Base-by-base conservation (phyloP, 306 rosid species). In the Bauhinia variegata region DNA sequence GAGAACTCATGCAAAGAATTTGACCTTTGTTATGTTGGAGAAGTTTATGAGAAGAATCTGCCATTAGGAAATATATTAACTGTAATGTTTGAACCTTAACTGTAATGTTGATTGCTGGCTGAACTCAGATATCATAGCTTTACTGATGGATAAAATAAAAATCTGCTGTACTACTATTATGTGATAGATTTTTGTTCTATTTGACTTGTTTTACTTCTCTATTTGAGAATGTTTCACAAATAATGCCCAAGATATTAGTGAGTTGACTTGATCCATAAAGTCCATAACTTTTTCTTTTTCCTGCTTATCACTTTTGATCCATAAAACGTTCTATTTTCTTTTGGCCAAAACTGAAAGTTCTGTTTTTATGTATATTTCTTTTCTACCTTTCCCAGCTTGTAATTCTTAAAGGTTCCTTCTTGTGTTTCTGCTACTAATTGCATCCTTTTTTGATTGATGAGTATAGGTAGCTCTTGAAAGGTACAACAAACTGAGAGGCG, bases 391-490 rank as follows among this genome's bases (percentile, higher is more conserved):
- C 51, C 44, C 16, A 13, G 39, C 56, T 31, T 50, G 8, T 5
- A 10, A 14, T 16, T 47, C 16, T 52, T 39, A 33, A 41, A 19
- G 15, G 15, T 54, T 63, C 33, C 43, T 54, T 61, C 8, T 23
- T 48, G 23, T 48, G 46, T 14, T 42, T 64, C 39, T 71, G 34
- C 32, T n/a, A n/a, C n/a, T 54, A 30, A 67, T 62, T 61, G 28
- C 11, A 28, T 48, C 8, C 5, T 5, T 13, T 43, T 41, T 42
- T 70, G 41, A 23, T 63, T 70, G 19, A 34, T 65, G 52, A 62
- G 57, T 69, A 18, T 78, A 93, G 98, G 97, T 77, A 73, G 98
- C 98, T 68, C 80, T 93, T 77, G 97, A 86, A 83, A 88, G 98
- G 78, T 93, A 90, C 74, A 79, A 90, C 52, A 70, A 75, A 63